Percentiles rank a stretch among this genome's conserved stretches.
Conservation (phyloP, 257 asterid species). For the Solanum chiquidenum region DNA sequence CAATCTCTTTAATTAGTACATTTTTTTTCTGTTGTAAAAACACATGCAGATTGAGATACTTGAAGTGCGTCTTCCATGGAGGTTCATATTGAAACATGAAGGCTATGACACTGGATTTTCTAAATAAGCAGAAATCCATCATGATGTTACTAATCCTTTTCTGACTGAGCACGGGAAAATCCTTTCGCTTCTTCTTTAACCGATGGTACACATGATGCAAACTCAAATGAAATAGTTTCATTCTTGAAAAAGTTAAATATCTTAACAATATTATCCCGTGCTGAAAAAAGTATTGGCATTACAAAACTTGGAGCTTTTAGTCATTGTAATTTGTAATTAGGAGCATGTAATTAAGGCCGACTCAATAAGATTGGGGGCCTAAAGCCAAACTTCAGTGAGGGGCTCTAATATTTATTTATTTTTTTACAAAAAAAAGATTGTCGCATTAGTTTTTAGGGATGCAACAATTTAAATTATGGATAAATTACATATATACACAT, state of each 20-base stretch:
- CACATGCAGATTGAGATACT: slow-evolving; percentile 70
- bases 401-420: no score
- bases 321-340: neutral
- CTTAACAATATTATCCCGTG: neutral
- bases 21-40: neutral
- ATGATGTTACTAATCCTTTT: slow-evolving; percentile 25
- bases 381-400: no score
- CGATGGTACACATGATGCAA: slow-evolving; percentile 15
- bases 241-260: neutral
- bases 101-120: slow-evolving; percentile 34
- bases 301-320: neutral
- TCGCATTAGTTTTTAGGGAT: no score
- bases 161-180: slow-evolving; percentile 23
- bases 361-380: no score
- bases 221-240: neutral
- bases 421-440: no score
- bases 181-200: slow-evolving; percentile 26
- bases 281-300: neutral
- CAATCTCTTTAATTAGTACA: neutral
- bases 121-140: slow-evolving; percentile 22
- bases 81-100: slow-evolving; percentile 48
- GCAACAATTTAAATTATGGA: no score
- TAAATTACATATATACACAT: no score
- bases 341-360: neutral
- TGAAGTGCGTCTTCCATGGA: slow-evolving; percentile 94